A percentile compares a stretch with the other conserved stretches of the same genome.
phyloP scores from a whole-genome alignment of 2,329 filamentous ascomycete species.

The Venturia asperata region DNA sequence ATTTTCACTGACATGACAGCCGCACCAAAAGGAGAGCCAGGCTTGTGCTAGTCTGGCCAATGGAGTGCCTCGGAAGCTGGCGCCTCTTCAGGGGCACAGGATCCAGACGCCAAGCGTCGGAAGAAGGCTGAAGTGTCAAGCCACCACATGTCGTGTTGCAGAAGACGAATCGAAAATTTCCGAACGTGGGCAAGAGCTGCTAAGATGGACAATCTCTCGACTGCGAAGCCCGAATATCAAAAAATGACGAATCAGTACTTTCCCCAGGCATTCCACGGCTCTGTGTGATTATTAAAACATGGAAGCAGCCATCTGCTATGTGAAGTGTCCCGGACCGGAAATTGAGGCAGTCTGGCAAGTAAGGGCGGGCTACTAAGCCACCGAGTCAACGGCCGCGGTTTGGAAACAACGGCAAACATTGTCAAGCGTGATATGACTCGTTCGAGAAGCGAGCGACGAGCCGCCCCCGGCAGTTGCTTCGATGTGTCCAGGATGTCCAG shows the following conservation, averaged over 20 bases:
- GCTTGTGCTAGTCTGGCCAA: neutral
- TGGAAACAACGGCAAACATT: neutral
- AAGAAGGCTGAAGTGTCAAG: neutral
- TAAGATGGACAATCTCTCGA: too few relatives aligned
- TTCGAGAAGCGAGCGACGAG: neutral
- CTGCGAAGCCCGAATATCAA: too few relatives aligned
- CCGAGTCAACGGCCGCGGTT: neutral
- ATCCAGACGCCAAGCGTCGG: neutral
- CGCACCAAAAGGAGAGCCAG: neutral
- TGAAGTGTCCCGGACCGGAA: neutral
- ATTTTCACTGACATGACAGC: constrained; percentile 7
- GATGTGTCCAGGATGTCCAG: neutral
- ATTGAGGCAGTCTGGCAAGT: neutral
- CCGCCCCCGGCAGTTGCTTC: neutral
- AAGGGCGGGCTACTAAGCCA: neutral
- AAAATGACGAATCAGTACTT: too few relatives aligned
- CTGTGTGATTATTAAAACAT: neutral
- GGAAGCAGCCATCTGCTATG: neutral
- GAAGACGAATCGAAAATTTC: neutral
- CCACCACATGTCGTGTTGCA: neutral
- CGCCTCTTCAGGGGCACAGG: neutral
- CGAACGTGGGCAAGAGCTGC: neutral
- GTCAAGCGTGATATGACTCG: neutral
- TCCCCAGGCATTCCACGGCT: neutral
- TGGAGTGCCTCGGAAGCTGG: neutral